Evolutionary conservation across 2,329 filamentous ascomycete species (phyloP).

Genomic region (Emergomyces africanus): DNA sequence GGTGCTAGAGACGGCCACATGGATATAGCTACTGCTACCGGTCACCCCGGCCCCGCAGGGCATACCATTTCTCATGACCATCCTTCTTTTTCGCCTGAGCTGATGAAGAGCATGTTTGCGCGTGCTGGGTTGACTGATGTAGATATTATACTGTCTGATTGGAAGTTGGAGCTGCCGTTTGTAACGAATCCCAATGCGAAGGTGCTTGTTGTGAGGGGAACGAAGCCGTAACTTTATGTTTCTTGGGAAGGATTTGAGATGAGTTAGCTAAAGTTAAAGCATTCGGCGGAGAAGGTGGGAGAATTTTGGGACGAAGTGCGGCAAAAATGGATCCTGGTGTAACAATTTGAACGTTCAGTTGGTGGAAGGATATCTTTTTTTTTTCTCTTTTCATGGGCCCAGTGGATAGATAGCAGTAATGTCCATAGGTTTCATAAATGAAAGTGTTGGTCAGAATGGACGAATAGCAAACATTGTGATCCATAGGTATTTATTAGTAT

Average conservation of each 20-base stretch:
- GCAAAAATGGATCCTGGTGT: background rate
- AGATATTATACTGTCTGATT: conserved; percentile 6
- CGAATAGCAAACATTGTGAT: no score
- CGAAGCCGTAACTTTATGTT: conserved; percentile 3
- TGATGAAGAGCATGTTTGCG: conserved; percentile 4
- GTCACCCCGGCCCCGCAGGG: background rate
- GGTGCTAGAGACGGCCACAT: background rate
- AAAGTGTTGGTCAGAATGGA: background rate
- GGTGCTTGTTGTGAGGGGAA: conserved; percentile 10
- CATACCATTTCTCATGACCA: conserved; percentile 9
- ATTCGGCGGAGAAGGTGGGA: background rate
- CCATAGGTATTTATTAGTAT: no score
- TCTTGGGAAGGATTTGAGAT: background rate
- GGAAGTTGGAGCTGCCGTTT: conserved; percentile 5
- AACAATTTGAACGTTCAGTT: background rate
- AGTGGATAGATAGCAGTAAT: no score
- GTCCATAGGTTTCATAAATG: background rate
- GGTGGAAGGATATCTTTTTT: background rate
- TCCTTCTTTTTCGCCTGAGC: conserved; percentile 5
- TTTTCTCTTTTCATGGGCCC: no score
- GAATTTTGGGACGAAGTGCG: background rate
- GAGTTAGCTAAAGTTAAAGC: background rate
- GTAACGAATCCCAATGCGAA: conserved; percentile 6
- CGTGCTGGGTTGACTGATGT: conserved; percentile 3
- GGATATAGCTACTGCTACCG: background rate